Percentiles rank a stretch among this genome's conserved stretches.
Evolutionary conservation across 2,329 filamentous ascomycete species (phyloP).

Genomic region (Amauroascus verrucosus): DNA sequence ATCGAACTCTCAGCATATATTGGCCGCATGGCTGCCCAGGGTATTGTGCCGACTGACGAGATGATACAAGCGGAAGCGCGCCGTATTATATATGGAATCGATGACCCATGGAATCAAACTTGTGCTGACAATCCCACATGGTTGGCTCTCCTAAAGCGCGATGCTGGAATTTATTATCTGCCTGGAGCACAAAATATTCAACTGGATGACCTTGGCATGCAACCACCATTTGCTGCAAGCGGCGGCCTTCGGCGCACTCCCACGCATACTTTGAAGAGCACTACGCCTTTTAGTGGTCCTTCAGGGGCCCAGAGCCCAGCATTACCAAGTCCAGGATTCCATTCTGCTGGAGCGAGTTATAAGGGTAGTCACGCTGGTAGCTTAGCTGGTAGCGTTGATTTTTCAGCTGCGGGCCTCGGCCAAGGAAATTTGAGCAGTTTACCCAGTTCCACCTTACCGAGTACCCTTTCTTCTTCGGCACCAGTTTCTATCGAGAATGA

Average conservation of each 20-base stretch:
- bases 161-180: constrained; percentile 30
- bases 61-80: constrained; percentile 25
- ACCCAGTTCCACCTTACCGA: constrained; percentile 3
- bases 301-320: constrained; percentile 21
- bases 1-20: constrained; percentile 34
- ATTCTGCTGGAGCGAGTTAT: constrained; percentile 29
- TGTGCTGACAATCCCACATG: constrained; percentile 40
- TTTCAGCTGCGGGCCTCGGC: constrained; percentile 17
- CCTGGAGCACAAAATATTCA: constrained; percentile 28
- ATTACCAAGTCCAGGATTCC: constrained; percentile 25
- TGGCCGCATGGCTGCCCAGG: constrained; percentile 25
- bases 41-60: constrained; percentile 28
- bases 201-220: constrained; percentile 33
- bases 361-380: constrained; percentile 24
- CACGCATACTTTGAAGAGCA: constrained; percentile 23
- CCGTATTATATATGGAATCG: constrained; percentile 23
- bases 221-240: constrained; percentile 34
- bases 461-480: constrained; percentile 24
- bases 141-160: constrained; percentile 37
- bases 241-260: constrained; percentile 29
- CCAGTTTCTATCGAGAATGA: constrained; percentile 24
- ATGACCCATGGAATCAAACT: constrained; percentile 32
- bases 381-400: constrained; percentile 22
- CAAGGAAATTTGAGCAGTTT: constrained; percentile 8
- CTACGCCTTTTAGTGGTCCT: constrained; percentile 19